Evolutionary conservation across 78 protist genomes (phyloP), one percentile per base, ranked within the genome.

Genomic region (Chrysochromulina parva): DNA sequence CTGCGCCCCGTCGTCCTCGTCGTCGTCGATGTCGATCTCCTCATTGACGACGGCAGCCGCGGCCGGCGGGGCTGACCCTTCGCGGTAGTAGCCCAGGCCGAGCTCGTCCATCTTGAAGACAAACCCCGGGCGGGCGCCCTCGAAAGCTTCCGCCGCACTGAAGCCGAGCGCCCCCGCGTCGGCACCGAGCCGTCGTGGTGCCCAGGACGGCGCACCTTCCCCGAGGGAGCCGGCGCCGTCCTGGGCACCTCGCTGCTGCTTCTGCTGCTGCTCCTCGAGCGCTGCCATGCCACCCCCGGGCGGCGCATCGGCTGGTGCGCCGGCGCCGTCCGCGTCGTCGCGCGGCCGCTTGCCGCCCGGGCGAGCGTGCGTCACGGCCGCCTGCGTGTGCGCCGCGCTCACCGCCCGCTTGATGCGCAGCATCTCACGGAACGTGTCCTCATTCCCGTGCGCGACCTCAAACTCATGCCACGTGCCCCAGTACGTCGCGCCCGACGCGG

Each of bases 391-490:
- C 26, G 1, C 26, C 38, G 88, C 85, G 10, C 59, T 67, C 1
- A 98, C 98, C 9, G 97, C 71, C 28, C 99, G 93, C 90, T 91
- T 92, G 74, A 98, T 88, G 85, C 99, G 94, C 17, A 96, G 90
- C 98, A 98, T 95, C 55, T 98, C 99, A 9, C 94, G 71, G 95
- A 94, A 97, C 13, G 99, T 98, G 71, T 97, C 99, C 80, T 91
- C 97, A 90, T 98, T 97, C 38, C 99, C 99, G 80, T 98, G 98
- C 65, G 10, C 60, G 55, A 90, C 94, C 94, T 99, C 99, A 81
- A 98, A 99, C 5, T 91, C 95, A 26, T 90, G 62, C 99, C 99
- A 98, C 13, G 89, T n/a, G n/a, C 80, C 17, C 99, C 99, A 98
- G 92, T 65, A 97, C 22, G 71, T 66, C 73, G 9, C 28, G n/a